phyloP scores from a whole-genome alignment of 768 basidiomycete species.

The Hysterangium stoloniferum region DNA sequence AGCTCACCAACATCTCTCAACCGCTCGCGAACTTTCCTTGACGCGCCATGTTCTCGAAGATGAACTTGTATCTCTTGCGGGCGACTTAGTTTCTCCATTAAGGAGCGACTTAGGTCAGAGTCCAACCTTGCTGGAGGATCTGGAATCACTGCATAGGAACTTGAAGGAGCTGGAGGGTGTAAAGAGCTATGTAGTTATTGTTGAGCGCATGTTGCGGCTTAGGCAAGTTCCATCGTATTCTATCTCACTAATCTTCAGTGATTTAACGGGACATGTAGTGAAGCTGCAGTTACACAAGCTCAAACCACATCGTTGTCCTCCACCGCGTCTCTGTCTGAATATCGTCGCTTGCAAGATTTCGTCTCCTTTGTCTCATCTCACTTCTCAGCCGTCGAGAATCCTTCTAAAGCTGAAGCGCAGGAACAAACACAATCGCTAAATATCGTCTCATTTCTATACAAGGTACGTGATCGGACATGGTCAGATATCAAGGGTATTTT shows the following conservation, averaged over 20 bases:
- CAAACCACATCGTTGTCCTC: slow-evolving; percentile 29
- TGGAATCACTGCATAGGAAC: slow-evolving; percentile 71
- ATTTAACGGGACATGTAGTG: slow-evolving; percentile 33
- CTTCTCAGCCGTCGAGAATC: slow-evolving; percentile 39
- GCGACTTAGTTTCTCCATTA: slow-evolving; percentile 53
- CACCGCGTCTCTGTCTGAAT: slow-evolving; percentile 42
- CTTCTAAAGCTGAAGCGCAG: slow-evolving; percentile 10
- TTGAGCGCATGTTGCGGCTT: slow-evolving; percentile 61
- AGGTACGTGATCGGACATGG: slow-evolving; percentile 70
- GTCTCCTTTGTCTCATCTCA: slow-evolving; percentile 40
- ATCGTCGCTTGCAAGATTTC: slow-evolving; percentile 55
- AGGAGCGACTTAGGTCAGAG: slow-evolving; percentile 34
- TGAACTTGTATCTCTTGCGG: slow-evolving; percentile 60
- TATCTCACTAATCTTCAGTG: neutral
- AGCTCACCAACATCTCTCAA: slow-evolving; percentile 34
- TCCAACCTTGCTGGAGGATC: slow-evolving; percentile 69
- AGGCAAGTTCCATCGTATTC: slow-evolving; percentile 33
- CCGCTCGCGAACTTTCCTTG: slow-evolving; percentile 69
- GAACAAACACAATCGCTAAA: slow-evolving; percentile 36
- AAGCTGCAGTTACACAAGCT: slow-evolving; percentile 49
- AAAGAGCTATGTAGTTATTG: slow-evolving; percentile 64
- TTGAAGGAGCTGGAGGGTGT: slow-evolving; percentile 72
- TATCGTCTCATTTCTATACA: slow-evolving; percentile 53
- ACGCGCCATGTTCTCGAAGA: slow-evolving; percentile 71
- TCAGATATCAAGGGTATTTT: slow-evolving; percentile 58